A percentile compares a stretch with the other conserved stretches of the same genome.
phyloP scores from a whole-genome alignment of 495 filamentous ascomycete genomes.

The Trichocladium antarcticum region DNA sequence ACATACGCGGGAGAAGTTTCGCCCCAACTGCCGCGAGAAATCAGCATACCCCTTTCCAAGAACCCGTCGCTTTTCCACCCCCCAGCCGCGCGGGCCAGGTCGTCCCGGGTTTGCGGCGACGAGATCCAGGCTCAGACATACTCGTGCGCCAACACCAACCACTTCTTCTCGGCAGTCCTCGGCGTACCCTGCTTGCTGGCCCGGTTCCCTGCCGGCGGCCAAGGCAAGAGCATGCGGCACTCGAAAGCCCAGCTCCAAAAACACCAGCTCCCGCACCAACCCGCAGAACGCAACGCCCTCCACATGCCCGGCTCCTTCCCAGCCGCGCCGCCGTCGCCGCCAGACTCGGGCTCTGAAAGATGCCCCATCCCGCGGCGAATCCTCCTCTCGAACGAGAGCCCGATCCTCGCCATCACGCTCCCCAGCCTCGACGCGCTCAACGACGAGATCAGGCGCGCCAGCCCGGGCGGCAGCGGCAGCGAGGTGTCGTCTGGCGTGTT shows the following conservation, averaged over 20 bases:
- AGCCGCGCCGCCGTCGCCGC: slow-evolving; percentile 30
- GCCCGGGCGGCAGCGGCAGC: background rate
- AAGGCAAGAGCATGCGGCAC: slow-evolving; percentile 46
- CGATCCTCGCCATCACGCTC: slow-evolving; percentile 72
- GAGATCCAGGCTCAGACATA: slow-evolving; percentile 58
- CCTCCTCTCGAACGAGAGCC: slow-evolving; percentile 80
- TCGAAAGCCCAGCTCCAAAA: slow-evolving; percentile 53
- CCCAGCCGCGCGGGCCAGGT: slow-evolving; percentile 22
- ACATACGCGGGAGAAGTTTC: slow-evolving; percentile 39
- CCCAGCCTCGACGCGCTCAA: slow-evolving; percentile 74
- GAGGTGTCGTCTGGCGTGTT: slow-evolving; percentile 50
- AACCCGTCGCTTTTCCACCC: slow-evolving; percentile 43
- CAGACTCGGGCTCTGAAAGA: slow-evolving; percentile 38
- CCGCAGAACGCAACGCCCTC: background rate
- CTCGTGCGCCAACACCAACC: slow-evolving; percentile 47
- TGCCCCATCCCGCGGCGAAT: slow-evolving; percentile 42
- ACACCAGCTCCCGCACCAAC: slow-evolving; percentile 27
- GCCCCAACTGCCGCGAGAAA: slow-evolving; percentile 29
- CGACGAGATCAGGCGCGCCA: slow-evolving; percentile 44
- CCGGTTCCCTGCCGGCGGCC: slow-evolving; percentile 56
- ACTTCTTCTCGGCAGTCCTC: slow-evolving; percentile 62
- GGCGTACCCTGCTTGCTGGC: slow-evolving; percentile 71
- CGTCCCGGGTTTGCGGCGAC: slow-evolving; percentile 71
- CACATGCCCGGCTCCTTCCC: slow-evolving; percentile 49
- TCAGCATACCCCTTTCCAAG: slow-evolving; percentile 53